Conservation (phyloP, 345 rosid genomes). For the Heritiera littoralis region DNA sequence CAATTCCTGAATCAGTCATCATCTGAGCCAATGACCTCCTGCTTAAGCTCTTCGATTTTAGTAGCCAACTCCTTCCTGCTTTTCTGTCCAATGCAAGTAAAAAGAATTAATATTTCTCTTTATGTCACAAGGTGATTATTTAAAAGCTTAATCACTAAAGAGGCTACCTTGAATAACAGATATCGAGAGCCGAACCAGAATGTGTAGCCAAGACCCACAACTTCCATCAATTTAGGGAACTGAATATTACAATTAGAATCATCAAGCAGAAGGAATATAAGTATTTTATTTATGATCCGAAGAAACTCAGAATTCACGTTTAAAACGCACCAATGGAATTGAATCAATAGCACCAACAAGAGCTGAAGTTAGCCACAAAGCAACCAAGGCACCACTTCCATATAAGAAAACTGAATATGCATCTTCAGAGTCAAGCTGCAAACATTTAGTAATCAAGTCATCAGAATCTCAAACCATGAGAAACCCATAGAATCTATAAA, state of each 20-base stretch:
- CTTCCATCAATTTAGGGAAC: slow-evolving; percentile 87
- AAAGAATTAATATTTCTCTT: background rate
- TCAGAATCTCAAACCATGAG: background rate
- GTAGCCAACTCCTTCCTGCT: slow-evolving; percentile 66
- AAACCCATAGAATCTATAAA: background rate
- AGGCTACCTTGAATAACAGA: slow-evolving; percentile 74
- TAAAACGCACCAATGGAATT: slow-evolving; percentile 68
- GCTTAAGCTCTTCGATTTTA: slow-evolving; percentile 69
- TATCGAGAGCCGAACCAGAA: slow-evolving; percentile 79
- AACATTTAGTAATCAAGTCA: slow-evolving; percentile 12
- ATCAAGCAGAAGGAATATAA: background rate
- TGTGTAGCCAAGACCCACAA: slow-evolving; percentile 86
- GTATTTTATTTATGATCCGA: background rate
- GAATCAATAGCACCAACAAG: slow-evolving; percentile 79
- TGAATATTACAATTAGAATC: slow-evolving; percentile 27
- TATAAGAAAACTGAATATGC: slow-evolving; percentile 52
- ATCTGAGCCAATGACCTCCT: slow-evolving; percentile 66
- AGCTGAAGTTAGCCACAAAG: slow-evolving; percentile 58
- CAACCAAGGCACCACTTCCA: slow-evolving; percentile 63
- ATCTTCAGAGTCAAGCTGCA: slow-evolving; percentile 69
- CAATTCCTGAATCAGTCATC: slow-evolving; percentile 32
- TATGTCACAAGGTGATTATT: background rate
- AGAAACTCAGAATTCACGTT: background rate
- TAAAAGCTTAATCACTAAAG: background rate
- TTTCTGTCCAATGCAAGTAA: slow-evolving; percentile 37